A percentile compares a stretch with the other conserved stretches of the same genome.
These are phyloP conservation scores for Nissolia schottii DNA, from an alignment of 306 rosid genomes.

Conservation along the genomic window DNA sequence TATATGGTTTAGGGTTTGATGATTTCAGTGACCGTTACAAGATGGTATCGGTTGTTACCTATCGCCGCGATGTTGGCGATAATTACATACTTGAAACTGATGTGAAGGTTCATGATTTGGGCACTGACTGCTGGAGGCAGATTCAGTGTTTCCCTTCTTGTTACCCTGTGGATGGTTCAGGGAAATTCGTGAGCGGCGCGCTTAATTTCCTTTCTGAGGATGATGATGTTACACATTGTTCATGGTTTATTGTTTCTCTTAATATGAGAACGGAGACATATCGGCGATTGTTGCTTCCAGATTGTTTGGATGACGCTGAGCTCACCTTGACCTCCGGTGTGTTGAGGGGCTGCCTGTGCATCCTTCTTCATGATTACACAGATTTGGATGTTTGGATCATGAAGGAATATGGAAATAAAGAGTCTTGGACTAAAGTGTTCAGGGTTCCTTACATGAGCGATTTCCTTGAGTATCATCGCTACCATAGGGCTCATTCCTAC, in stretches of 20 bases:
- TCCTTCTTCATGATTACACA: not conserved
- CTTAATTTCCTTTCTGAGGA: conserved; percentile 36
- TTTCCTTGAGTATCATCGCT: not conserved
- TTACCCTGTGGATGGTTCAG: not conserved
- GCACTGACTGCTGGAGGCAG: conserved; percentile 20
- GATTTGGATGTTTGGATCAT: conserved; percentile 26
- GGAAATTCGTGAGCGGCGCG: conserved; percentile 29
- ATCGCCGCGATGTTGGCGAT: not conserved
- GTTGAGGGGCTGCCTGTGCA: conserved; percentile 19
- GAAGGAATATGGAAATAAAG: conserved; percentile 35
- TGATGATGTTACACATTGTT: not conserved
- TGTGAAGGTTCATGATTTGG: conserved; percentile 21
- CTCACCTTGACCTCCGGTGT: not conserved
- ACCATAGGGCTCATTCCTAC: no score
- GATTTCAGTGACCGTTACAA: conserved; percentile 14
- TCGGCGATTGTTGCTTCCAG: conserved; percentile 24
- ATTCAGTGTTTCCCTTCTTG: conserved; percentile 20
- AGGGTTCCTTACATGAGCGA: not conserved
- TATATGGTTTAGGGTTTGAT: conserved; percentile 34
- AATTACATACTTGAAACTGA: no score
- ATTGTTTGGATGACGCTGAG: not conserved
- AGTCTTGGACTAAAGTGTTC: conserved; percentile 35
- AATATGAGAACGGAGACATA: conserved; percentile 33
- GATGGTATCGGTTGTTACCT: conserved; percentile 21
- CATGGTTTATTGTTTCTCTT: conserved; percentile 16